These are phyloP conservation scores for Fusarium tuaranense DNA, from an alignment of 2,329 filamentous ascomycete species.

Conservation along the genomic window DNA sequence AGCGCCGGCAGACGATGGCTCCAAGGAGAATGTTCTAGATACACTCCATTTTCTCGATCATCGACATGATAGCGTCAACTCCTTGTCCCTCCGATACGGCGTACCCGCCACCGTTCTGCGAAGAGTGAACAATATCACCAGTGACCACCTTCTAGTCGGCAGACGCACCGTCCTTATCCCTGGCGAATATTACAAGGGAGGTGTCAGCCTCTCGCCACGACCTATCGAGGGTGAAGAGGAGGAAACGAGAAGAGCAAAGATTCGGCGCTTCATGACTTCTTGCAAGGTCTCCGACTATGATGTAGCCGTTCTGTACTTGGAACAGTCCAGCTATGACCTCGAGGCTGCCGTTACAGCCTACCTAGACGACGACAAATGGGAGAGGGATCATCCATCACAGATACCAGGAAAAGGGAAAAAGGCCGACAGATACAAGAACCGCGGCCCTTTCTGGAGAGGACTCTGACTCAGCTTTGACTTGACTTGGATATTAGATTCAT, in stretches of 20 bases:
- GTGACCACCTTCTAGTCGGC: constrained; percentile 77
- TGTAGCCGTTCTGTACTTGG: constrained; percentile 79
- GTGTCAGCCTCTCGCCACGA: constrained; percentile 74
- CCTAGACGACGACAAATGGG: constrained; percentile 81
- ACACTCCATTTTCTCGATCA: constrained; percentile 81
- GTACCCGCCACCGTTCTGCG: constrained; percentile 74
- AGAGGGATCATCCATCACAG: constrained; percentile 69
- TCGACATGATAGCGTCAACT: constrained; percentile 73
- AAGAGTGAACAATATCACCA: constrained; percentile 75
- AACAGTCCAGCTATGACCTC: constrained; percentile 76
- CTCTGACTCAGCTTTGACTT: constrained; percentile 32
- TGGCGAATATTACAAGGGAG: constrained; percentile 74
- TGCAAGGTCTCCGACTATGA: constrained; percentile 85
- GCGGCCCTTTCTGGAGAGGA: constrained; percentile 49
- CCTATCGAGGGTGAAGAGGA: constrained; percentile 82
- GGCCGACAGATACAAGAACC: constrained; percentile 47
- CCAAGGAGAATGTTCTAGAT: constrained; percentile 64
- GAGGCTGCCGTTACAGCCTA: constrained; percentile 72
- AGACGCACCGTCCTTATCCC: constrained; percentile 79
- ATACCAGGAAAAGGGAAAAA: constrained; percentile 36
- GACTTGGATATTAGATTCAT: constrained; percentile 45
- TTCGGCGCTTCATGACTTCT: constrained; percentile 82
- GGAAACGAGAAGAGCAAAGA: constrained; percentile 75
- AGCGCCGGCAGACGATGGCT: constrained; percentile 37
- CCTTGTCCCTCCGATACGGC: constrained; percentile 77